A percentile compares a stretch with the other conserved stretches of the same genome.
Evolutionary conservation across 176 grass and related monocot genomes (phyloP).

Genomic region (Oryza rufipogon): DNA sequence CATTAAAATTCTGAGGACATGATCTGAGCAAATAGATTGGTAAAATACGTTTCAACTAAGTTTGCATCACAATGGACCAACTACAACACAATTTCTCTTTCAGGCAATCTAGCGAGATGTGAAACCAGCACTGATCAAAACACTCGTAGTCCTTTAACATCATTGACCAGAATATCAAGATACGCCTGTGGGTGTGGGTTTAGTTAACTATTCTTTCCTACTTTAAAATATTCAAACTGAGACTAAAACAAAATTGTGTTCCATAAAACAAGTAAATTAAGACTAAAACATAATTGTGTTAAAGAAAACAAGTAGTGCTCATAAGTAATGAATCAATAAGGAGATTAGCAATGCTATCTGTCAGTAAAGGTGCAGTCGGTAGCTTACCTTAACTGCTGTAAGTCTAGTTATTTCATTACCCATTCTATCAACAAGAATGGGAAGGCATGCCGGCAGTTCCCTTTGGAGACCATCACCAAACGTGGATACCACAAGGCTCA

Average conservation of each 20-base stretch:
- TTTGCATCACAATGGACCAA: neutral
- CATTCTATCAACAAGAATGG: slow-evolving; percentile 99
- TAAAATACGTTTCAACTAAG: neutral
- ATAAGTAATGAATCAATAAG: neutral
- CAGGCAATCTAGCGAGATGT: neutral
- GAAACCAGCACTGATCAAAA: neutral
- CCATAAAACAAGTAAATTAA: neutral
- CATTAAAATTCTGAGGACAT: neutral
- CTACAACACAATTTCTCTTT: neutral
- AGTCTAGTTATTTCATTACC: slow-evolving; percentile 99
- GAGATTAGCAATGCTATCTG: neutral
- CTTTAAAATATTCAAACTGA: neutral
- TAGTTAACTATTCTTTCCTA: neutral
- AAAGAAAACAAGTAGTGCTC: neutral
- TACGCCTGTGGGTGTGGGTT: neutral
- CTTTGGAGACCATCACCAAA: slow-evolving; percentile 93
- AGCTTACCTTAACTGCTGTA: slow-evolving; percentile 86
- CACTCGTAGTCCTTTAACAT: neutral
- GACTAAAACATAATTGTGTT: neutral
- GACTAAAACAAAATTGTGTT: neutral
- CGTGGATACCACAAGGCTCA: slow-evolving; percentile 90
- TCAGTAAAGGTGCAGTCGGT: neutral
- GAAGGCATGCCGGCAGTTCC: slow-evolving; percentile 87
- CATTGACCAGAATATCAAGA: neutral
- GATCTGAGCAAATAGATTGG: neutral